Evolutionary conservation across 1,139 yeast species (phyloP).

Genomic region (Sugiyamaella xylanicola): DNA sequence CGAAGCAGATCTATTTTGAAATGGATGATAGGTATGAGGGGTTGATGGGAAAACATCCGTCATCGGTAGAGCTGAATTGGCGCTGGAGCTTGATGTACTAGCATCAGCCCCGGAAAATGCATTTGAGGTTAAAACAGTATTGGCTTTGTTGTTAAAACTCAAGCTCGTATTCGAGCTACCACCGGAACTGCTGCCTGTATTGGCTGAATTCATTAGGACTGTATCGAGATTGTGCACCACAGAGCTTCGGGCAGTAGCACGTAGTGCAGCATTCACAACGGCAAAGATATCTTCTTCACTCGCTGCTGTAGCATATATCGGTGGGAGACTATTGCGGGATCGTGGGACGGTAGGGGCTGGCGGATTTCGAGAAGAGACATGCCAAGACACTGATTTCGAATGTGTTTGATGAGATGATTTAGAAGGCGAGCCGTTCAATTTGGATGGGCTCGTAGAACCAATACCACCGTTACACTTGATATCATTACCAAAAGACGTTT

Average conservation of each 20-base stretch:
- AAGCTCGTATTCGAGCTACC: too few species aligned
- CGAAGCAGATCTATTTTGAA: slow-evolving; percentile 12
- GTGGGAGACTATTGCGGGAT: slow-evolving; percentile 17
- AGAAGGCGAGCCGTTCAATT: background rate
- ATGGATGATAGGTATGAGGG: background rate
- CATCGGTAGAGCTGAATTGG: background rate
- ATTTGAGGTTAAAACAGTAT: background rate
- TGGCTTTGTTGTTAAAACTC: too few species aligned
- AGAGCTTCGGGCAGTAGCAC: background rate
- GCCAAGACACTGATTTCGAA: slow-evolving; percentile 18
- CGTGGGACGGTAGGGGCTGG: background rate
- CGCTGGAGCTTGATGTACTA: background rate
- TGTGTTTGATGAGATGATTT: background rate
- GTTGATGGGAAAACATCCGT: background rate
- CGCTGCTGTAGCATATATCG: background rate
- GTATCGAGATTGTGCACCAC: background rate
- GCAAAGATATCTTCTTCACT: slow-evolving; percentile 7
- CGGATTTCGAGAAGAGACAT: slow-evolving; percentile 2
- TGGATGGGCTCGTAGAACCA: background rate
- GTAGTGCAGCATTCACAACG: background rate
- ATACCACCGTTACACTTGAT: background rate
- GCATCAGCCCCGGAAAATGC: background rate
- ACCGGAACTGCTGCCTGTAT: background rate
- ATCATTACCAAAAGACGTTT: background rate
- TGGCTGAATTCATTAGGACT: background rate